Percentiles rank a stretch among this genome's conserved stretches.
Evolutionary conservation across 2,329 filamentous ascomycete genomes (phyloP).

Genomic region (Colletotrichum noveboracense): DNA sequence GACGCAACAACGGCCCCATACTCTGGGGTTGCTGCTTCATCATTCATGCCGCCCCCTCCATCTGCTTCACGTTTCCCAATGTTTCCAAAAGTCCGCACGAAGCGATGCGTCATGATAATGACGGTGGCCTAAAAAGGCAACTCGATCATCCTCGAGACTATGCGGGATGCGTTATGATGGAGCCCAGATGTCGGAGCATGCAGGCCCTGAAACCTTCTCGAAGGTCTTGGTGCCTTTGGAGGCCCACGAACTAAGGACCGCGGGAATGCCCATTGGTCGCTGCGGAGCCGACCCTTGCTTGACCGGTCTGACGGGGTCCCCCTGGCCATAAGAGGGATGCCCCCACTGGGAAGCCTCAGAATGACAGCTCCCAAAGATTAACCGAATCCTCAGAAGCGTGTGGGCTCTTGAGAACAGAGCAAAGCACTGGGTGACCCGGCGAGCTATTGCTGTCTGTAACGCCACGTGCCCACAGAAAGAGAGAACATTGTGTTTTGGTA

Average conservation of each 20-base stretch:
- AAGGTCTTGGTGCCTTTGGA: slow-evolving; percentile 11
- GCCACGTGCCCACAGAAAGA: slow-evolving; percentile 9
- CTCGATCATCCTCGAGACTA: slow-evolving; percentile 16
- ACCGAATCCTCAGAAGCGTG: slow-evolving; percentile 2
- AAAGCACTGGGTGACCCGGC: not conserved
- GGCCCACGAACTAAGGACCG: slow-evolving; percentile 15
- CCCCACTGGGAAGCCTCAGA: slow-evolving; percentile 14
- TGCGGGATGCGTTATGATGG: slow-evolving; percentile 14
- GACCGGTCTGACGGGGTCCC: not conserved
- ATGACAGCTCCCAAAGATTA: slow-evolving; percentile 9
- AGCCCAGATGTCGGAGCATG: not conserved
- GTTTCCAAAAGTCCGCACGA: slow-evolving; percentile 6
- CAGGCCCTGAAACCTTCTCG: slow-evolving; percentile 25
- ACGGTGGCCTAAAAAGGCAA: slow-evolving; percentile 8
- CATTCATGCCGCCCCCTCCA: not conserved
- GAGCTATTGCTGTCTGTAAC: not conserved
- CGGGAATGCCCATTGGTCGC: slow-evolving; percentile 22
- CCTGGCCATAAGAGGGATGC: not conserved
- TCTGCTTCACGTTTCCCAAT: slow-evolving; percentile 13
- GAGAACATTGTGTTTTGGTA: not conserved
- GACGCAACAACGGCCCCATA: not conserved
- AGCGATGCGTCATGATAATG: slow-evolving; percentile 16
- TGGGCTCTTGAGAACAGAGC: not conserved
- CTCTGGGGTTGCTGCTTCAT: not conserved
- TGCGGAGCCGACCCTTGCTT: not conserved